Conservation (phyloP, 2,329 filamentous ascomycete genomes). For the Neodidymelliopsis sp. region DNA sequence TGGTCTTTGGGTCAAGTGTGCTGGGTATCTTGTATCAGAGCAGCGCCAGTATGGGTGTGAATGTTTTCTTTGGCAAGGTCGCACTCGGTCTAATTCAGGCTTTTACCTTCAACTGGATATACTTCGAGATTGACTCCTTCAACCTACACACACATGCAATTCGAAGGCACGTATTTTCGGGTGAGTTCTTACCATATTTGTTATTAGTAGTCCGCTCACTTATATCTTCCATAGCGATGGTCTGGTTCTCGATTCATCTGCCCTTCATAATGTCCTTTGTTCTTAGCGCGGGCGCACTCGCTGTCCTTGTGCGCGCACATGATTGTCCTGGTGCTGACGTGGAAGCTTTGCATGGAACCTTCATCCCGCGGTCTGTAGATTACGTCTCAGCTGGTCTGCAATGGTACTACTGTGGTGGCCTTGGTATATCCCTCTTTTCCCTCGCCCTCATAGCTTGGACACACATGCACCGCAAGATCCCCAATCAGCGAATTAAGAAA, state of each 20-base stretch:
- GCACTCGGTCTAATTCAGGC: constrained; percentile 65
- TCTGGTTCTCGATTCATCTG: constrained; percentile 66
- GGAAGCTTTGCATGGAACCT: constrained; percentile 59
- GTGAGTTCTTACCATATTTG: constrained; percentile 37
- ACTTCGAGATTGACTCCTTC: constrained; percentile 68
- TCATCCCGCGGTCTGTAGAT: constrained; percentile 58
- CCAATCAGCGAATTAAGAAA: constrained; percentile 60
- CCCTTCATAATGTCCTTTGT: constrained; percentile 71
- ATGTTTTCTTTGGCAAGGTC: constrained; percentile 69
- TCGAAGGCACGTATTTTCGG: constrained; percentile 56
- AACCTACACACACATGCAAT: constrained; percentile 69
- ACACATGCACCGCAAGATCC: constrained; percentile 64
- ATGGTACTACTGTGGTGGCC: constrained; percentile 71
- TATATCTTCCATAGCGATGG: constrained; percentile 50
- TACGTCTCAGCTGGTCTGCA: constrained; percentile 63
- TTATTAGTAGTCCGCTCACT: background rate
- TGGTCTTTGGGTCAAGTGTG: constrained; percentile 71
- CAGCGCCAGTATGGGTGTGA: constrained; percentile 59
- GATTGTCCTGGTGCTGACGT: constrained; percentile 60
- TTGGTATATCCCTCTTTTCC: constrained; percentile 62
- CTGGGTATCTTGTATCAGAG: constrained; percentile 69
- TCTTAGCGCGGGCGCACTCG: constrained; percentile 65
- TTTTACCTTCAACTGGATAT: constrained; percentile 68
- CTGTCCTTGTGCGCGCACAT: constrained; percentile 65
- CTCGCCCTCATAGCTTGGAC: constrained; percentile 64